Percentiles rank a stretch among this genome's conserved stretches.
These are phyloP conservation scores for Capronia epimyces DNA, from an alignment of 2,329 filamentous ascomycete genomes.

Conservation along the genomic window DNA sequence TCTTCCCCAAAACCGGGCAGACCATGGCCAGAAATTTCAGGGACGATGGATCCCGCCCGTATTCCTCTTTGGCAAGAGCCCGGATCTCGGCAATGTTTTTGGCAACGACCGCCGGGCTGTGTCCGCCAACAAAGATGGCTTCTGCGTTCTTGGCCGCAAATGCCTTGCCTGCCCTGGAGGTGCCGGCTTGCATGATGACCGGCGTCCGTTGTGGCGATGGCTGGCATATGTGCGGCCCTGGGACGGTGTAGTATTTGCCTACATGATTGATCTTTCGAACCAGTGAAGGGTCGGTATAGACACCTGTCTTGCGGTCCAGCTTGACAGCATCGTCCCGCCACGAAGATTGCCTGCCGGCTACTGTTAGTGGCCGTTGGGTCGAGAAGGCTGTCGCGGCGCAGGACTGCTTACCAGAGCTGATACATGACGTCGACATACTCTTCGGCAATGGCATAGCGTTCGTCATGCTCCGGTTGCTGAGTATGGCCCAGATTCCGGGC, in stretches of 20 bases:
- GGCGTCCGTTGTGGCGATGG: slow-evolving; percentile 54
- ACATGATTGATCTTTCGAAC: slow-evolving; percentile 62
- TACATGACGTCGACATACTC: slow-evolving; percentile 45
- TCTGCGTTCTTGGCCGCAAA: slow-evolving; percentile 57
- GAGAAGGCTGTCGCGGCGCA: too few species aligned
- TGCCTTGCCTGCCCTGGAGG: slow-evolving; percentile 51
- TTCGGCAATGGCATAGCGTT: slow-evolving; percentile 58
- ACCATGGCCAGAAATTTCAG: slow-evolving; percentile 53
- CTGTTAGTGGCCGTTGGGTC: slow-evolving; percentile 59
- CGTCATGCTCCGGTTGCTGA: slow-evolving; percentile 57
- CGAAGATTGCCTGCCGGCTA: slow-evolving; percentile 51
- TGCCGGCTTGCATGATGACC: slow-evolving; percentile 55
- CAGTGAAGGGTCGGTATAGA: slow-evolving; percentile 55
- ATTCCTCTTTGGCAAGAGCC: slow-evolving; percentile 44
- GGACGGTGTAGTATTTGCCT: slow-evolving; percentile 47
- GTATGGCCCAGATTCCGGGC: slow-evolving; percentile 57
- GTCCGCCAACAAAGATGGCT: slow-evolving; percentile 54
- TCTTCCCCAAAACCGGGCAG: slow-evolving; percentile 45
- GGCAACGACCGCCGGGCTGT: slow-evolving; percentile 54
- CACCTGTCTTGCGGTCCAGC: slow-evolving; percentile 51
- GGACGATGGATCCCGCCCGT: slow-evolving; percentile 51
- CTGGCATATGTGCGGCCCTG: slow-evolving; percentile 46
- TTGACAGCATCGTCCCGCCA: slow-evolving; percentile 63
- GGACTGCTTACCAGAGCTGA: not conserved
- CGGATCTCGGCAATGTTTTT: slow-evolving; percentile 48